Evolutionary conservation across 352 stramenopile genomes (phyloP), one percentile per base, ranked within the genome.

Genomic region (Globisporangium viniferum): DNA sequence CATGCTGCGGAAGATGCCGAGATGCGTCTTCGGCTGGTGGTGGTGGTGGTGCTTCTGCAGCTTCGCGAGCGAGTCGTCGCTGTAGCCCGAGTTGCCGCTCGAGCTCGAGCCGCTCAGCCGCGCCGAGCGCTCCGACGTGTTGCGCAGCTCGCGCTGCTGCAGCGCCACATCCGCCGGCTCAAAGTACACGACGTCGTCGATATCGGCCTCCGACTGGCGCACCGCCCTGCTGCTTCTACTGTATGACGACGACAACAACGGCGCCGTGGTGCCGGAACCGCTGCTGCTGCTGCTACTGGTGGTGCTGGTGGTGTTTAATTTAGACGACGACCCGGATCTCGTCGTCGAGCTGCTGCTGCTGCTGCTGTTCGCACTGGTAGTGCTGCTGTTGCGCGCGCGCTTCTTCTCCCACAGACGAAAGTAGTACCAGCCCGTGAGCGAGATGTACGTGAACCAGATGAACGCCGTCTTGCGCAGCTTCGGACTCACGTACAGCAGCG

Each of bases 351-450:
- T 33, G 31, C 31, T 33, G 31, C 31, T 33, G 31, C 31, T 33
- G 31, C 3, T 33, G 31, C 31, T 33, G 31, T 33, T 31, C 3
- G 29, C 3, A 2, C 29, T 31, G 29, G 29, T 31, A 4, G 29
- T 31, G 29, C 2, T 33, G 27, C 31, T 57, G 20, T 15, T 49
- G 5, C 55, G 68, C 77, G 77, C 24, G 69, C 81, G 78, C 18
- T 81, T 79, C 72, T 93, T 93, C 67, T 92, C 80, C 71, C 86
- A 81, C 56, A 88, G 71, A 55, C 86, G 86, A 64, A 89, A 93
- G 72, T 93, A 93, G 72, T 93, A 93, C 86, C 86, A 93, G 66
- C 80, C 77, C 46, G 83, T 93, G 79, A 93, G 86, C 67, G 86
- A 89, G 51, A 84, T 68, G 78, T 93, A 93, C 20, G 86, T 89